Base-by-base conservation (phyloP, 768 basidiomycete species). In the Trametes meyenii region DNA sequence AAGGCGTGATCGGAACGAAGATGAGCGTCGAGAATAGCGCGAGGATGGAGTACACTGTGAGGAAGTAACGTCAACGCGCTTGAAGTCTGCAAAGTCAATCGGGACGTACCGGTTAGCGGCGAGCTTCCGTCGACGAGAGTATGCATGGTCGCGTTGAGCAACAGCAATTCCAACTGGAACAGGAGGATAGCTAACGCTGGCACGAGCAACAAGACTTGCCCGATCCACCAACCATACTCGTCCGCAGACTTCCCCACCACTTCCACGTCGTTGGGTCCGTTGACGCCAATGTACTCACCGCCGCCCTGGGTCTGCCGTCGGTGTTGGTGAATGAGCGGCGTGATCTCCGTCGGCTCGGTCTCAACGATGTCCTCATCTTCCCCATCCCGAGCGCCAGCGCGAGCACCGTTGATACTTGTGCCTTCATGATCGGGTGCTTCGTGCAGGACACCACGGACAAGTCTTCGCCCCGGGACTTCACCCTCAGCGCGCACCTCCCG, bases 51-150 rank as follows among this genome's bases (percentile, higher is more conserved):
- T 89, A 90, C 1, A 87, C 87, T 88, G 63, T 50, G 10, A 23
- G 6, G 52, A 7, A 26, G 49, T 16, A 19, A n/a, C 21, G 33
- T 44, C 43, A 54, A 38, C 7, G 2, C 14, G 16, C 23, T 19
- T 23, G 44, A 29, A 17, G 19, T 7, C 23, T 43, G 21, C 17
- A 43, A 49, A 21, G n/a, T 7, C 59, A 8, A 45, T 5, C 16
- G 40, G 58, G 23, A 77, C 82, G 73, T 66, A 88, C 87, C 81
- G 17, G 69, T 64, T 16, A 68, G 62, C 2, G 85, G 76, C 57
- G 75, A 77, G 35, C 79, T 84, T 14, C 89, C 90, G 64, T 92
- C 89, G 0, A 78, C 76, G 6, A 89, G 70, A 0, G 86, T 87
- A 70, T 91, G 87, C 23, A 76, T 71, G 64, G 82, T 69, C 2